These are phyloP conservation scores for Xylona heveae DNA, from an alignment of 495 filamentous ascomycete species.

Conservation along the genomic window DNA sequence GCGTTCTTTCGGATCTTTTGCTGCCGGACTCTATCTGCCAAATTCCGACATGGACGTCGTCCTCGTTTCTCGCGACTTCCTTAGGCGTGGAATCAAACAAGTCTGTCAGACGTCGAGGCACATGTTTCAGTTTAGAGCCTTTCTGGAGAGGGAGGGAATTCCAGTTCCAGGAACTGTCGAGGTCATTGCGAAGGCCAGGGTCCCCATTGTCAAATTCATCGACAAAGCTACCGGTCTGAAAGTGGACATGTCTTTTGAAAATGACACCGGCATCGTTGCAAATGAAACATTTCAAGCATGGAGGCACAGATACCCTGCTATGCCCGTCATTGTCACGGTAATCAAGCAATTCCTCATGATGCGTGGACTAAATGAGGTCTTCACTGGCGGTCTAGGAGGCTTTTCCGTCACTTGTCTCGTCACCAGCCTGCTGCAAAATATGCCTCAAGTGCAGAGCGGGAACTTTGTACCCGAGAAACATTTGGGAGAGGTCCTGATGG, in stretches of 20 bases:
- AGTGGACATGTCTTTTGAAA: slow-evolving; percentile 90
- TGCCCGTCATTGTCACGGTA: slow-evolving; percentile 63
- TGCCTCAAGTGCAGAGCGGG: slow-evolving; percentile 40
- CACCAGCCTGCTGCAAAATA: slow-evolving; percentile 60
- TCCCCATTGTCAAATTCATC: slow-evolving; percentile 82
- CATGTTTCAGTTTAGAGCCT: slow-evolving; percentile 24
- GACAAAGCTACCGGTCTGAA: slow-evolving; percentile 51
- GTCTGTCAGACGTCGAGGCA: slow-evolving; percentile 1
- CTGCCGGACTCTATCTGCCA: slow-evolving; percentile 74
- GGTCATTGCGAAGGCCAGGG: slow-evolving; percentile 52
- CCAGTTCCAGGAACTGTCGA: slow-evolving; percentile 30
- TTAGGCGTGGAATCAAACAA: slow-evolving; percentile 13
- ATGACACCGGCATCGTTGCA: slow-evolving; percentile 54
- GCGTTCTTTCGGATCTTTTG: slow-evolving; percentile 72
- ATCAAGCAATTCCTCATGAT: slow-evolving; percentile 87
- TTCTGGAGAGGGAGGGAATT: slow-evolving; percentile 26
- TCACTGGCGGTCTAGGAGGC: slow-evolving; percentile 77
- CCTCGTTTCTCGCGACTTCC: slow-evolving; percentile 45
- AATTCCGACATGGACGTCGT: slow-evolving; percentile 88
- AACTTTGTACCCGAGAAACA: slow-evolving; percentile 35
- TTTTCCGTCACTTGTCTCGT: slow-evolving; percentile 88
- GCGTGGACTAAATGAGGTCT: slow-evolving; percentile 75
- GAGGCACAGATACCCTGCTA: slow-evolving; percentile 55
- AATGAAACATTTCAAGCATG: slow-evolving; percentile 59
- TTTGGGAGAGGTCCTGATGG: slow-evolving; percentile 56